Percentiles rank a stretch among this genome's conserved stretches.
Conservation (phyloP, 2,329 filamentous ascomycete genomes). For the Scopulariopsis brevicaulis region DNA sequence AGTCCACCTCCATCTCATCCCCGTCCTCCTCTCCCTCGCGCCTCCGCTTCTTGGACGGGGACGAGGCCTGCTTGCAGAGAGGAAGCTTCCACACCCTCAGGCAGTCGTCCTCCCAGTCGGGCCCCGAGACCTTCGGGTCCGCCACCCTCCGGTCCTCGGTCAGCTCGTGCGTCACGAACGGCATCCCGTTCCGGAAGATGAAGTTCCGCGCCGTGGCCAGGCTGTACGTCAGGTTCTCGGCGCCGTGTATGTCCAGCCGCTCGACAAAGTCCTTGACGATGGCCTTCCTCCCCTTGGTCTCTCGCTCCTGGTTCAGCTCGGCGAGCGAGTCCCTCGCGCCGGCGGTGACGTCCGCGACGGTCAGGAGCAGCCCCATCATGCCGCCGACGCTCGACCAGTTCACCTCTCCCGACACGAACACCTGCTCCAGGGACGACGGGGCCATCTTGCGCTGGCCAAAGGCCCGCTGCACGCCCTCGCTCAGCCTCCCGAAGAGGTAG, state of each 20-base stretch:
- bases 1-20: neutral
- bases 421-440: constrained; percentile 55
- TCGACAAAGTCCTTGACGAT: constrained; percentile 12
- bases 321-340: constrained; percentile 28
- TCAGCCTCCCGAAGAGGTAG: constrained; percentile 74
- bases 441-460: constrained; percentile 56
- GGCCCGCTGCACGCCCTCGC: constrained; percentile 77
- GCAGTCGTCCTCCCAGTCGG: constrained; percentile 65
- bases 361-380: constrained; percentile 74
- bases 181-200: constrained; percentile 74
- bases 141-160: constrained; percentile 26
- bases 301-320: constrained; percentile 26
- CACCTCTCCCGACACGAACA: constrained; percentile 73
- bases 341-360: constrained; percentile 58
- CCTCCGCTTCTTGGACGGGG: constrained; percentile 9
- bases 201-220: constrained; percentile 77
- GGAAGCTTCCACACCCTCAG: constrained; percentile 81
- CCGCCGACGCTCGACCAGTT: constrained; percentile 72
- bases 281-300: constrained; percentile 22
- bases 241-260: constrained; percentile 60
- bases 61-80: constrained; percentile 24
- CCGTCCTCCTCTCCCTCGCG: neutral
- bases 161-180: constrained; percentile 61
- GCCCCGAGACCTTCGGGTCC: constrained; percentile 23
- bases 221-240: constrained; percentile 67